These are phyloP conservation scores for Phytophthora fragariae DNA, from an alignment of 352 stramenopile genomes.

Conservation along the genomic window DNA sequence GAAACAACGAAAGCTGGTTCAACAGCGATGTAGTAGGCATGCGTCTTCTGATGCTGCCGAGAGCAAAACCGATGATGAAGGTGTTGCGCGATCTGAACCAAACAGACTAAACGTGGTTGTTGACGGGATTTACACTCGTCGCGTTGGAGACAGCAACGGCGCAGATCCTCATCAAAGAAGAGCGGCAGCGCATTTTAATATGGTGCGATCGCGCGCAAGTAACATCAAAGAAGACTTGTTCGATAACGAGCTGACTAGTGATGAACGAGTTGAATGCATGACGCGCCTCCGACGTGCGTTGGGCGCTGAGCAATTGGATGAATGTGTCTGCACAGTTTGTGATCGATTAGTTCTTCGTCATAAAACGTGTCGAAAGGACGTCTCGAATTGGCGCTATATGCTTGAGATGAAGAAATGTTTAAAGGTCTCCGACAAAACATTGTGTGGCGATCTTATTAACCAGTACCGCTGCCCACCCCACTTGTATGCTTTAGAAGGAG, in stretches of 20 bases:
- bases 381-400: not conserved
- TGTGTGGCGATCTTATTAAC: not conserved
- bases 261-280: not conserved
- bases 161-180: too few species aligned
- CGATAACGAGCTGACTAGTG: not conserved
- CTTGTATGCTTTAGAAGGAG: not conserved
- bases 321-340: conserved; percentile 15
- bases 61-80: too few species aligned
- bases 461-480: not conserved
- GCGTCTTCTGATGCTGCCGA: too few species aligned
- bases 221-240: not conserved
- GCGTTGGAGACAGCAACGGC: too few species aligned
- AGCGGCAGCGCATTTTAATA: too few species aligned
- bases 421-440: not conserved
- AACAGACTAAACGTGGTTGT: too few species aligned
- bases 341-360: not conserved
- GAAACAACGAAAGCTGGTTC: too few species aligned
- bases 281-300: not conserved
- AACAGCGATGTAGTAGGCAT: too few species aligned
- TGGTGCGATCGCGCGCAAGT: too few species aligned
- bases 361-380: not conserved
- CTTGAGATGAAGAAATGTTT: not conserved
- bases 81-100: too few species aligned
- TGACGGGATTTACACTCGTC: too few species aligned
- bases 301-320: not conserved